These are phyloP conservation scores for Plasmodium gonderi DNA, from an alignment of 169 alveolate species.

Conservation along the genomic window DNA sequence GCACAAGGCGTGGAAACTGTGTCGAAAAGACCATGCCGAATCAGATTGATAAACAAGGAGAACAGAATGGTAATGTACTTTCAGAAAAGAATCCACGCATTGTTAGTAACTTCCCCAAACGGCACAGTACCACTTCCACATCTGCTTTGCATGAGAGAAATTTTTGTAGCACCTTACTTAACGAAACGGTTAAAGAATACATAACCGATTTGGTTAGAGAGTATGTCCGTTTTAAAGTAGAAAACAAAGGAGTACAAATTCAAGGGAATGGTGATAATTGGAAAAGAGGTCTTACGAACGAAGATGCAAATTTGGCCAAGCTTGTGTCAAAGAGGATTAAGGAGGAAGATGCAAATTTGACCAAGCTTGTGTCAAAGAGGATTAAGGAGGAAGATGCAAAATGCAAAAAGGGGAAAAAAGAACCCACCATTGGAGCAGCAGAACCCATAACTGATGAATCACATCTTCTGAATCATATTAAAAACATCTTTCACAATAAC, in stretches of 20 bases:
- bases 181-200: neutral
- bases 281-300: neutral
- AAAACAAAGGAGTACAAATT: neutral
- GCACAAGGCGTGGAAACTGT: too few relatives aligned
- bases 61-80: too few relatives aligned
- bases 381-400: too few relatives aligned
- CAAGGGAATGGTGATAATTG: neutral
- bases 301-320: neutral
- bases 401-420: too few relatives aligned
- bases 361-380: too few relatives aligned
- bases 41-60: too few relatives aligned
- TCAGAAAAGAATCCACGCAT: too few relatives aligned
- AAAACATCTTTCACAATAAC: neutral
- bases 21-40: too few relatives aligned
- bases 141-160: too few relatives aligned
- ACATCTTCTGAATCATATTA: neutral
- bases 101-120: too few relatives aligned
- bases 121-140: too few relatives aligned
- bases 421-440: neutral
- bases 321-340: neutral
- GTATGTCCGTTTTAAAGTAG: neutral
- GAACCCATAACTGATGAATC: neutral
- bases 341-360: too few relatives aligned
- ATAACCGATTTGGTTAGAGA: neutral
- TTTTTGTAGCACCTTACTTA: neutral